Conservation (phyloP, 192 early-diverging fungal genomes). For the Geranomyces variabilis region DNA sequence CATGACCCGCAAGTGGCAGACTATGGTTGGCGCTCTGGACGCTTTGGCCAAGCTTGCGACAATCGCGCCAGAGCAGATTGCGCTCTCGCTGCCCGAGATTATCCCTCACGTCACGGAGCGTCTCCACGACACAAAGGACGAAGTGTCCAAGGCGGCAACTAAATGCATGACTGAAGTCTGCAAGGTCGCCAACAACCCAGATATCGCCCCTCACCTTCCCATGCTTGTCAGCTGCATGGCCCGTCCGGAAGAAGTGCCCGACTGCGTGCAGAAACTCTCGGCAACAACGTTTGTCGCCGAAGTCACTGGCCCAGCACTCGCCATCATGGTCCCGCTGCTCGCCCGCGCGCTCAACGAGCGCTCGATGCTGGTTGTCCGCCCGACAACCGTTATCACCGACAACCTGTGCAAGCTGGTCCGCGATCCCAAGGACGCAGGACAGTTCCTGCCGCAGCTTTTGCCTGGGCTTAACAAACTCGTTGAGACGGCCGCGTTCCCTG, state of each 20-base stretch:
- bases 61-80: constrained; percentile 49
- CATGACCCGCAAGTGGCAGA: constrained; percentile 52
- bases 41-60: constrained; percentile 38
- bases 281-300: constrained; percentile 79
- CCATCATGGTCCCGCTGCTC: constrained; percentile 71
- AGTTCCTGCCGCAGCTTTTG: constrained; percentile 78
- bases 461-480: constrained; percentile 73
- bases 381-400: constrained; percentile 75
- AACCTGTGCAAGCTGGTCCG: constrained; percentile 84
- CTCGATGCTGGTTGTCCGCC: constrained; percentile 67
- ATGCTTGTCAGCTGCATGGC: constrained; percentile 75
- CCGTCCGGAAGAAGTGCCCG: constrained; percentile 73
- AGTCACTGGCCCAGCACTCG: constrained; percentile 71
- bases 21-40: constrained; percentile 46
- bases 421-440: constrained; percentile 71
- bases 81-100: constrained; percentile 55
- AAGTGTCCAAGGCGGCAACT: constrained; percentile 61
- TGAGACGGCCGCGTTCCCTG: constrained; percentile 76
- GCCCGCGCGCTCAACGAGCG: constrained; percentile 64
- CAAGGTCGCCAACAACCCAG: constrained; percentile 73
- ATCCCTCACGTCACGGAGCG: constrained; percentile 72
- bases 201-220: constrained; percentile 74
- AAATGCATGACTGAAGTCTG: constrained; percentile 69
- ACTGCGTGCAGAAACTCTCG: constrained; percentile 70
- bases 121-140: constrained; percentile 77